Evolutionary conservation across 1,284 basidiomycete genomes (phyloP), one percentile per base, ranked within the genome.

Genomic region (Somion occarium): DNA sequence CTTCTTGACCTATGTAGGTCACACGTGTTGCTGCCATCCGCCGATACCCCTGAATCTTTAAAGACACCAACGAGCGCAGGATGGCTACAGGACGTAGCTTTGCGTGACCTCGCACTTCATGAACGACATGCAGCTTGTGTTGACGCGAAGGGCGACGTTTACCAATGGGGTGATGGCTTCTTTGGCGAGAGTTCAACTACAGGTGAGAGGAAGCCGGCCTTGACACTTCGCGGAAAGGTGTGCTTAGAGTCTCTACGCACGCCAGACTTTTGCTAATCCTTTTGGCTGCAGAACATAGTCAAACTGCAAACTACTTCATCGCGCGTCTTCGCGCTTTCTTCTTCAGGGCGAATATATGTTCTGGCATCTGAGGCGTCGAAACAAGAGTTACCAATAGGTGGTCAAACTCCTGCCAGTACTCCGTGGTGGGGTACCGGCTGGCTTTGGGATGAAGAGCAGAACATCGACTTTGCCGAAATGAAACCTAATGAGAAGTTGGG

Each of bases 121-220:
- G 79, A 84, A 58, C 76, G 73, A 42, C 88, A 93, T 58, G 91
- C 83, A 1, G 91, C 88, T 2, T 91, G 86, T 55, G 81, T 93
- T n/a, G 91, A 95, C 64, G 85, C 83, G 2, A 75, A 79, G 39
- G 95, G 95, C 22, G 90, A 98, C 61, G 81, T 93, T 1, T 91
- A 93, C 67, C 90, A 93, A 62, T 95, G 92, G 93, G 91, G 91
- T 0, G 73, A 76, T 43, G 82, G 79, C 1, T 89, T 81, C 62
- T 78, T 75, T 54, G 74, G 71, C 23, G 64, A 66, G 11, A 25
- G 45, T 5, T 60, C 62, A 2, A 58, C 61, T 42, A 49, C 45
- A 39, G 58, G 53, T 54, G 24, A 26, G 7, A 38, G 24, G 30
- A 38, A 69, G 52, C 76, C 83, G 42, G 68, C 70, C 42, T 67